These are phyloP conservation scores for Nannizzia gypsea DNA, from an alignment of 2,329 filamentous ascomycete species.

Conservation along the genomic window DNA sequence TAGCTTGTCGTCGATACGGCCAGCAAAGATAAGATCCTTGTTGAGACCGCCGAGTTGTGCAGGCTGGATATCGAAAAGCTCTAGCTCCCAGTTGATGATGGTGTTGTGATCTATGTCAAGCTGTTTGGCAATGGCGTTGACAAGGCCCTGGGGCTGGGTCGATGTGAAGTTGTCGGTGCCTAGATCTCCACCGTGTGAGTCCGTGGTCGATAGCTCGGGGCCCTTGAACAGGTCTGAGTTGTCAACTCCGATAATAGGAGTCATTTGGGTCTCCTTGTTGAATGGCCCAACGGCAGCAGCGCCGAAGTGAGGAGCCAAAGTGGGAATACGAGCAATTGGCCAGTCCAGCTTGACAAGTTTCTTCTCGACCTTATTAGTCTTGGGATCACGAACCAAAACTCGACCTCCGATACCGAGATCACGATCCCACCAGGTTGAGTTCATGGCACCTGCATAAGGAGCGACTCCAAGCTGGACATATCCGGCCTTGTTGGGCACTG, in stretches of 20 bases:
- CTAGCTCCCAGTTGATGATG: constrained; percentile 93
- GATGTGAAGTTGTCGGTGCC: constrained; percentile 47
- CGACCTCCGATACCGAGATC: constrained; percentile 84
- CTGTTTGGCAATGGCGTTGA: constrained; percentile 67
- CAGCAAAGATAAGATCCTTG: constrained; percentile 87
- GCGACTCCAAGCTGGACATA: constrained; percentile 85
- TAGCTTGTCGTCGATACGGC: constrained; percentile 93
- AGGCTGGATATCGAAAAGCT: constrained; percentile 83
- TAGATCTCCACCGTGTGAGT: constrained; percentile 24
- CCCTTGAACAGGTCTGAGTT: constrained; percentile 45
- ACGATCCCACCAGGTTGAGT: constrained; percentile 92
- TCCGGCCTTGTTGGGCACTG: constrained; percentile 69
- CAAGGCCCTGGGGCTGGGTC: constrained; percentile 74
- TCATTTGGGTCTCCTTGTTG: constrained; percentile 87
- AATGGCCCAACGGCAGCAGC: constrained; percentile 52
- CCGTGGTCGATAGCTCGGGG: constrained; percentile 10
- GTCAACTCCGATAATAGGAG: constrained; percentile 85
- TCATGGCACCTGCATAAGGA: constrained; percentile 79
- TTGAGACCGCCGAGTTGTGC: constrained; percentile 74
- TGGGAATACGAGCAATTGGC: constrained; percentile 88
- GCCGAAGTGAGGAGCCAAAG: constrained; percentile 88
- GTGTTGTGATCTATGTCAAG: constrained; percentile 62
- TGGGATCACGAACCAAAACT: constrained; percentile 65
- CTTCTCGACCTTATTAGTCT: constrained; percentile 61
- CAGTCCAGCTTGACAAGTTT: constrained; percentile 85